These are phyloP conservation scores for Apophysomyces ossiformis DNA, from an alignment of 371 early-diverging fungal species.

Conservation along the genomic window DNA sequence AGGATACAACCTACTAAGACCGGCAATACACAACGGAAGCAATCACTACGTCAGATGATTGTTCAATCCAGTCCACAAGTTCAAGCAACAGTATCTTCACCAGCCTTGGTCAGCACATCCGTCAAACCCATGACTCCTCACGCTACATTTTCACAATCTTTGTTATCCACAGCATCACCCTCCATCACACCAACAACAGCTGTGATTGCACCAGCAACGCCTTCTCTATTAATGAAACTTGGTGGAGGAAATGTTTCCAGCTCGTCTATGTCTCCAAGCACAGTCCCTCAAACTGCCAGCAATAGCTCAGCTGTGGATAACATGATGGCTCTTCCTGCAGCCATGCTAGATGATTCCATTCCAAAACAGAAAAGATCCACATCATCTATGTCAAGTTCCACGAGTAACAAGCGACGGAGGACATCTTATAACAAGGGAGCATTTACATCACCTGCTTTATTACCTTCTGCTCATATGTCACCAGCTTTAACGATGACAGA, in stretches of 20 bases:
- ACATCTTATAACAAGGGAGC: slow-evolving; percentile 19
- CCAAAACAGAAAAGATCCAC: slow-evolving; percentile 32
- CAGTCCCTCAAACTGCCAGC: not conserved
- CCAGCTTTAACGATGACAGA: slow-evolving; percentile 21
- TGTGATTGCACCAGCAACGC: slow-evolving; percentile 59
- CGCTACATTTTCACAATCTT: slow-evolving; percentile 16
- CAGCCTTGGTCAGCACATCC: slow-evolving; percentile 12
- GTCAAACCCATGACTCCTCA: slow-evolving; percentile 27
- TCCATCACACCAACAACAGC: not conserved
- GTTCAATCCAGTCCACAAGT: slow-evolving; percentile 25
- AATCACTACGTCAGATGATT: slow-evolving; percentile 19
- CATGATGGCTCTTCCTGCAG: slow-evolving; percentile 45
- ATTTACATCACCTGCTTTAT: slow-evolving; percentile 31
- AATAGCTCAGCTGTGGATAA: slow-evolving; percentile 32
- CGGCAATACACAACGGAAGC: not conserved
- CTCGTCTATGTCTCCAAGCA: slow-evolving; percentile 18
- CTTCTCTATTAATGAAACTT: slow-evolving; percentile 68
- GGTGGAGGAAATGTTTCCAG: slow-evolving; percentile 43
- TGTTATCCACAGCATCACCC: not conserved
- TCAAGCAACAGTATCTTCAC: slow-evolving; percentile 7
- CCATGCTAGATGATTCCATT: slow-evolving; percentile 31
- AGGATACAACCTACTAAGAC: slow-evolving; percentile 3
- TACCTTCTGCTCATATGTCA: slow-evolving; percentile 25
- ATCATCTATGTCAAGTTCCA: slow-evolving; percentile 3
- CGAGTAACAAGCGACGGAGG: slow-evolving; percentile 11